A percentile compares a stretch with the other conserved stretches of the same genome.
Evolutionary conservation across 495 filamentous ascomycete species (phyloP).

Genomic region (Aspergillus heteromorphus): DNA sequence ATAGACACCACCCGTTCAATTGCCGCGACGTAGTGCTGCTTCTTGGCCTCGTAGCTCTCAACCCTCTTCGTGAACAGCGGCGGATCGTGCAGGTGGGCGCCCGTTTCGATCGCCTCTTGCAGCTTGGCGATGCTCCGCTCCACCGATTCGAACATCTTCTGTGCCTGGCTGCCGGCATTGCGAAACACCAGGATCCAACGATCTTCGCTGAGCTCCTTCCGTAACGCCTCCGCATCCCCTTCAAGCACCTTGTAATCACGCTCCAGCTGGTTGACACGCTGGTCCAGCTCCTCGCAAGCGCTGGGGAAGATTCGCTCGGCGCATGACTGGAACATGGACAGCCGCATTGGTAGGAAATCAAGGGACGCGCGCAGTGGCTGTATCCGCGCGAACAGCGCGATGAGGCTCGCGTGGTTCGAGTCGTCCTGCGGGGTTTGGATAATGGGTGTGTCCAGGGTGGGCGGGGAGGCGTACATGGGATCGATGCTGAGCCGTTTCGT

Average conservation of each 20-base stretch:
- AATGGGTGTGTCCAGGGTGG: conserved; percentile 49
- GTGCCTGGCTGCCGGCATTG: conserved; percentile 84
- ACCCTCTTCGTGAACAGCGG: conserved; percentile 68
- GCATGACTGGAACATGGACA: conserved; percentile 75
- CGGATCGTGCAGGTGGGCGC: conserved; percentile 63
- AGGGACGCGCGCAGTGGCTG: conserved; percentile 88
- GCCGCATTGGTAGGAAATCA: conserved; percentile 94
- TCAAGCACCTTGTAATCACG: conserved; percentile 76
- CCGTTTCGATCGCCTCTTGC: conserved; percentile 70
- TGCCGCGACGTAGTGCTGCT: conserved; percentile 88
- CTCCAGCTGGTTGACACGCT: conserved; percentile 63
- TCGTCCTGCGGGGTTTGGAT: conserved; percentile 67
- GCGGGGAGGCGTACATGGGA: conserved; percentile 49
- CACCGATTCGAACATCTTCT: conserved; percentile 92
- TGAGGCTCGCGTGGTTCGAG: conserved; percentile 64
- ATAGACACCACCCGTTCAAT: conserved; percentile 86
- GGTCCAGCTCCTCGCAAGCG: conserved; percentile 82
- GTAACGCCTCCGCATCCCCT: conserved; percentile 76
- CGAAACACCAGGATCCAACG: conserved; percentile 93
- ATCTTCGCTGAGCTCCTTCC: conserved; percentile 88
- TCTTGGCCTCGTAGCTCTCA: conserved; percentile 93
- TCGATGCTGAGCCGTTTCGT: conserved; percentile 66
- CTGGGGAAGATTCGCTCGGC: conserved; percentile 76
- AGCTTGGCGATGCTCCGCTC: conserved; percentile 78
- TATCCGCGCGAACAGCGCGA: conserved; percentile 89